phyloP scores from a whole-genome alignment of 768 basidiomycete genomes.

The Thelephora ganbajun region DNA sequence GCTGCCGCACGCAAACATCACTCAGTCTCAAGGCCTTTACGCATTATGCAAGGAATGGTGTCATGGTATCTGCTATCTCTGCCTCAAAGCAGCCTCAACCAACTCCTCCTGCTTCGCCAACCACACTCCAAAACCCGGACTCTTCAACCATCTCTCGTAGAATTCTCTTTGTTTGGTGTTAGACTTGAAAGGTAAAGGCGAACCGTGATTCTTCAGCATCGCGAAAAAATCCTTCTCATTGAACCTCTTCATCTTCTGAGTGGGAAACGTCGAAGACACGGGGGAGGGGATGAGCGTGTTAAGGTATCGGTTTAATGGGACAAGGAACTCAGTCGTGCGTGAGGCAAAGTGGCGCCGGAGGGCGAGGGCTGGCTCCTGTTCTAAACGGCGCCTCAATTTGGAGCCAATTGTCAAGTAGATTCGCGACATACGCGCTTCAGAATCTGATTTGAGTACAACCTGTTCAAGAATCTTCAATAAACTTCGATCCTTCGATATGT shows the following conservation, averaged over 20 bases:
- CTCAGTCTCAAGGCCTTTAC: too few relatives aligned
- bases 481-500: conserved; percentile 71
- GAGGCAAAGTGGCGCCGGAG: conserved; percentile 75
- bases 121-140: conserved; percentile 71
- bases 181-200: conserved; percentile 63
- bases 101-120: conserved; percentile 63
- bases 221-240: conserved; percentile 53
- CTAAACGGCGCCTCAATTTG: conserved; percentile 20
- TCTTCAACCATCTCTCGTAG: conserved; percentile 65
- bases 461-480: conserved; percentile 63
- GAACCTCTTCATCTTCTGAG: conserved; percentile 44
- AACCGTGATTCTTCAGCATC: conserved; percentile 57
- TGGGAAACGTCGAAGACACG: conserved; percentile 13
- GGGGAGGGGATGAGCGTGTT: conserved; percentile 74
- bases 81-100: conserved; percentile 39
- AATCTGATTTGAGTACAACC: conserved; percentile 31
- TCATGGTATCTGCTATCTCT: too few relatives aligned
- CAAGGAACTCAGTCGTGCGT: conserved; percentile 74
- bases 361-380: conserved; percentile 44
- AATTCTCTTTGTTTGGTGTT: conserved; percentile 52
- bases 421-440: conserved; percentile 34
- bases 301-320: conserved; percentile 85
- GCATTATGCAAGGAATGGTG: too few relatives aligned
- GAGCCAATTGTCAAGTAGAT: conserved; percentile 2
- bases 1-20: too few relatives aligned